Conservation (phyloP, 1,139 yeast species). For the Yarrowia galli region DNA sequence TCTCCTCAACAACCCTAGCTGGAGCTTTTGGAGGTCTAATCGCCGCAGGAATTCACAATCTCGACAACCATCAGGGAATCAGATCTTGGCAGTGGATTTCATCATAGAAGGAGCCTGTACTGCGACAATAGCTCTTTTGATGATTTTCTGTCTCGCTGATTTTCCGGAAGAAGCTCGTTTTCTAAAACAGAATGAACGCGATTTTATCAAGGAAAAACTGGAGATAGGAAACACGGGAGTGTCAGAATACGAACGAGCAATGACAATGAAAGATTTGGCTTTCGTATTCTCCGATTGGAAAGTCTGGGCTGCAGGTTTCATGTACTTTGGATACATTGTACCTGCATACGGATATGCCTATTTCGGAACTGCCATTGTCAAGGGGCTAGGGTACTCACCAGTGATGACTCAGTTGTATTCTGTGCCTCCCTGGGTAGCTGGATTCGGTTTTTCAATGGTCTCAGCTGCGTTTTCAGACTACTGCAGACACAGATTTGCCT, state of each 20-base stretch:
- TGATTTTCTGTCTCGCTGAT: conserved; percentile 72
- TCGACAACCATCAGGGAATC: conserved; percentile 59
- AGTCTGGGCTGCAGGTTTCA: conserved; percentile 64
- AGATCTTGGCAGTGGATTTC: conserved; percentile 75
- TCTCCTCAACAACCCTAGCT: conserved; percentile 72
- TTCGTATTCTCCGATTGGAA: conserved; percentile 52
- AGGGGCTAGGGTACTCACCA: conserved; percentile 63
- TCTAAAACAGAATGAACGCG: conserved; percentile 53
- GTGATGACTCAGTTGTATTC: conserved; percentile 70
- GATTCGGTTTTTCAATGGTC: conserved; percentile 63
- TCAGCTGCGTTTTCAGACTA: conserved; percentile 57
- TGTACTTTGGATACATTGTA: conserved; percentile 67
- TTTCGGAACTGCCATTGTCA: conserved; percentile 70
- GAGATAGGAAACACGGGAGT: conserved; percentile 51
- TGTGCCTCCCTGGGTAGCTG: conserved; percentile 74
- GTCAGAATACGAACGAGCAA: conserved; percentile 51
- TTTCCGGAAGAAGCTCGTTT: conserved; percentile 69
- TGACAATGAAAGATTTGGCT: conserved; percentile 48
- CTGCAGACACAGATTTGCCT: conserved; percentile 57
- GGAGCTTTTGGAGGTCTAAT: conserved; percentile 86
- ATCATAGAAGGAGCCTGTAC: conserved; percentile 77
- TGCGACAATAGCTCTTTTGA: conserved; percentile 63
- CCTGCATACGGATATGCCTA: conserved; percentile 79
- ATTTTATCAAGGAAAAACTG: conserved; percentile 54
- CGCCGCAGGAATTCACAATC: conserved; percentile 64